Base-by-base conservation (phyloP, 768 basidiomycete genomes). In the Hericium alpestre region DNA sequence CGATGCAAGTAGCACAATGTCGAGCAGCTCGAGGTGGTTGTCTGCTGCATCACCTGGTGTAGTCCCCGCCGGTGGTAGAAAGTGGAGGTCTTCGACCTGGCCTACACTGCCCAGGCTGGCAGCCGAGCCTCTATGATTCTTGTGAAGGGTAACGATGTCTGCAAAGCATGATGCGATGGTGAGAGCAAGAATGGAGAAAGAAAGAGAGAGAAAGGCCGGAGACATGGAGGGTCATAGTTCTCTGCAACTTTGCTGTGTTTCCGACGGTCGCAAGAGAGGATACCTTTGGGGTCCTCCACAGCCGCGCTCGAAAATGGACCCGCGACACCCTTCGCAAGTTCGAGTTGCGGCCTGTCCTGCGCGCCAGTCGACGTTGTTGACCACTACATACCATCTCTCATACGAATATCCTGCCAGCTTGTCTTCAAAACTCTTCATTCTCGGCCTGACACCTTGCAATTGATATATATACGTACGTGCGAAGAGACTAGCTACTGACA, bases 1-100 rank as follows among this genome's bases (percentile, higher is more conserved):
- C 7, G 93, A 93, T 1, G 93, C 90, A 11, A 95, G 80, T 16
- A 99, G 81, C 25, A 96, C 87, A 55, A 90, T 79, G 65, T 95
- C 87, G 58, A 93, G 70, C 11, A 95, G 72, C 52, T 86, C 78
- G 18, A 83, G 74, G 56, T 86, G 81, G 46, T 72, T 64, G 16
- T 60, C 59, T 27, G 63, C 58, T 16, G 54, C 56, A 37, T 47
- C 16, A 22, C 27, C 20, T 40, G 55, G 18, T 15, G 56, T 32
- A 32, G 58, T 56, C 12, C 54, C 59, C 6, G n/a, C 43, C 3
- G 64, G 58, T 38, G 63, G 56, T 15, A 59, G 55, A 50, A 64
- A 58, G 43, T 56, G 63, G 13, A 63, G 55, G 51, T 40, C 49
- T 8, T 56, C 38, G 47, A 58, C 49, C 18, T 27, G 4, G n/a